Conservation (phyloP, 192 early-diverging fungal genomes). For the Backusella morwellensis region DNA sequence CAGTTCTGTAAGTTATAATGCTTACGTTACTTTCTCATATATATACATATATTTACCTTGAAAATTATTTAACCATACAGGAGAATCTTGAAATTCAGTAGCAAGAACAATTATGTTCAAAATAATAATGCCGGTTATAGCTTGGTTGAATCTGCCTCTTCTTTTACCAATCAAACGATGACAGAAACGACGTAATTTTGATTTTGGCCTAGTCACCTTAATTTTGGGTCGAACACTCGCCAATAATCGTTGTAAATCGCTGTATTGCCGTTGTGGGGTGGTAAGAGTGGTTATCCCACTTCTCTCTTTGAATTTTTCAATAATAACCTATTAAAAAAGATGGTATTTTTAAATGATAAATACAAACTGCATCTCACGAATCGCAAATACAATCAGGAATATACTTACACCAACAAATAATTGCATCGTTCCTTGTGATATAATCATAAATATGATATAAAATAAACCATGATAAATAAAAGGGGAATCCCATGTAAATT, state of each 20-base stretch:
- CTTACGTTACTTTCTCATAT: background rate
- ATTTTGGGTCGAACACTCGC: slow-evolving; percentile 47
- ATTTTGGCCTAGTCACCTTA: slow-evolving; percentile 29
- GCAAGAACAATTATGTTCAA: slow-evolving; percentile 38
- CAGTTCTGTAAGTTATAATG: background rate
- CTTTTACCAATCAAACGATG: slow-evolving; percentile 39
- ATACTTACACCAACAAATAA: slow-evolving; percentile 33
- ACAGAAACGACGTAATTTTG: slow-evolving; percentile 34
- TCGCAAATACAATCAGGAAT: background rate
- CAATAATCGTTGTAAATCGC: slow-evolving; percentile 50
- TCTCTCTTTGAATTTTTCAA: slow-evolving; percentile 52
- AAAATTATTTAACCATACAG: slow-evolving; percentile 23
- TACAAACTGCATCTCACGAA: background rate
- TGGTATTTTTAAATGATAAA: background rate
- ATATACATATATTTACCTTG: slow-evolving; percentile 20
- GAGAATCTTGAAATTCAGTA: slow-evolving; percentile 27
- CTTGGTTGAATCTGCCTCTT: slow-evolving; percentile 33
- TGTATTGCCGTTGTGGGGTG: slow-evolving; percentile 46
- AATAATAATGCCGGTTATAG: slow-evolving; percentile 37
- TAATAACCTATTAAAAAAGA: slow-evolving; percentile 46
- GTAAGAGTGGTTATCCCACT: slow-evolving; percentile 53
- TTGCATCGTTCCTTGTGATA: slow-evolving; percentile 31
- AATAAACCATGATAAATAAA: slow-evolving; percentile 25
- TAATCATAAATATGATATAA: slow-evolving; percentile 29
- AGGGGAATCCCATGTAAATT: slow-evolving; percentile 23